Evolutionary conservation across 169 alveolate genomes (phyloP), one percentile per base, ranked within the genome.

Genomic region (Amoebophrya sp.): DNA sequence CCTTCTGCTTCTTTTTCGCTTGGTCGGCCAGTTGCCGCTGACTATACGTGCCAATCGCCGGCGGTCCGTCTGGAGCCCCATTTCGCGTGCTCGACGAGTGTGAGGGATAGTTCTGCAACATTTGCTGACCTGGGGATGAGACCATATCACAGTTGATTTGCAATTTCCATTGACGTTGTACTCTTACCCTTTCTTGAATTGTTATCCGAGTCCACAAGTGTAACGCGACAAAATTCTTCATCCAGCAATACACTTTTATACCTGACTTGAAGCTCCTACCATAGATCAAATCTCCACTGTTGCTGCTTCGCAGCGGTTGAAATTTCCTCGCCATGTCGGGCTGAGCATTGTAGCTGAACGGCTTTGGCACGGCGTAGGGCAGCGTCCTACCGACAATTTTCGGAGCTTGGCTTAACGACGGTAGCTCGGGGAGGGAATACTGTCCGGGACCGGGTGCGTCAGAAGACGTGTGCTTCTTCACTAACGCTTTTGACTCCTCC

Each of bases 61-160:
- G 32, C 35, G 29, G 83, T 25, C 35, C 83, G 12, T 2, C 83
- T 66, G 35, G 35, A 2, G 83, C 10, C 83, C 32, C 35, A 0
- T 25, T 66, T n/a, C 18, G 35, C 35, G 83, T 1, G 83, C 7
- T 3, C 35, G 35, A n/a, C n/a, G n/a, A n/a, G n/a, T n/a, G n/a
- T n/a, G n/a, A n/a, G 18, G 83, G 83, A 66, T 66, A 66, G 83
- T 66, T 66, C 35, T 2, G 7, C 38, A 66, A 25, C 83, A 66
- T 66, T 25, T 66, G 35, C 83, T 66, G 83, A 66, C 83, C 83
- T 66, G 83, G 83, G n/a, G 18, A 47, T 47, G 66, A 47, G n/a
- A n/a, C n/a, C n/a, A n/a, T n/a, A n/a, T n/a, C n/a, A n/a, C n/a
- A n/a, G n/a, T n/a, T n/a, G n/a, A n/a, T n/a, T n/a, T n/a, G n/a